These are phyloP conservation scores for Vararia minispora DNA, from an alignment of 768 basidiomycete species.

Conservation along the genomic window DNA sequence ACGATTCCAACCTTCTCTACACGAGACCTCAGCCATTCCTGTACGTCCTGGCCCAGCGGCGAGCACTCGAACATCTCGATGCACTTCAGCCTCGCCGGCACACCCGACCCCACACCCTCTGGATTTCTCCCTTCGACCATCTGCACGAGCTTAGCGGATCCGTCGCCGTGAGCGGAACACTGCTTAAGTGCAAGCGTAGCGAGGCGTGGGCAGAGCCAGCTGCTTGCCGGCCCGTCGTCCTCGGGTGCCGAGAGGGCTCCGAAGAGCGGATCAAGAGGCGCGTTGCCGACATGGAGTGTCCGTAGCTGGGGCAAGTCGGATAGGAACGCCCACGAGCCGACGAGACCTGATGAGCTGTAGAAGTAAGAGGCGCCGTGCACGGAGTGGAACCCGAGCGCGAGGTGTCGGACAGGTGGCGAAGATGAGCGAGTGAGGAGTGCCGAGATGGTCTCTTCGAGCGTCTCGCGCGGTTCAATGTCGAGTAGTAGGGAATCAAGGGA, in stretches of 20 bases:
- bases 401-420: slow-evolving; percentile 42
- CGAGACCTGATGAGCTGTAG: slow-evolving; percentile 44
- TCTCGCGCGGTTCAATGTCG: slow-evolving; percentile 67
- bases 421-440: slow-evolving; percentile 49
- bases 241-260: slow-evolving; percentile 46
- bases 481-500: slow-evolving; percentile 45
- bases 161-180: slow-evolving; percentile 56
- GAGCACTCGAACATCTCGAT: slow-evolving; percentile 62
- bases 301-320: slow-evolving; percentile 45
- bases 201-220: slow-evolving; percentile 57
- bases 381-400: slow-evolving; percentile 58
- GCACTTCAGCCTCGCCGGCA: slow-evolving; percentile 39
- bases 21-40: slow-evolving; percentile 53
- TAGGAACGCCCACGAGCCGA: slow-evolving; percentile 61
- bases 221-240: slow-evolving; percentile 36
- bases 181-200: slow-evolving; percentile 47
- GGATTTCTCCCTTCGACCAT: slow-evolving; percentile 69
- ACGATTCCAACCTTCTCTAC: slow-evolving; percentile 53
- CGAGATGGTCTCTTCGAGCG: slow-evolving; percentile 61
- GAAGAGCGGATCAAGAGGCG: slow-evolving; percentile 54
- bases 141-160: slow-evolving; percentile 55
- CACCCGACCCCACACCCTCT: slow-evolving; percentile 30
- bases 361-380: slow-evolving; percentile 32
- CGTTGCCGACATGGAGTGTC: slow-evolving; percentile 52
- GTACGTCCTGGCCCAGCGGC: slow-evolving; percentile 54